phyloP scores from a whole-genome alignment of 2,329 filamentous ascomycete genomes.

The Arthrinium puccinioides region DNA sequence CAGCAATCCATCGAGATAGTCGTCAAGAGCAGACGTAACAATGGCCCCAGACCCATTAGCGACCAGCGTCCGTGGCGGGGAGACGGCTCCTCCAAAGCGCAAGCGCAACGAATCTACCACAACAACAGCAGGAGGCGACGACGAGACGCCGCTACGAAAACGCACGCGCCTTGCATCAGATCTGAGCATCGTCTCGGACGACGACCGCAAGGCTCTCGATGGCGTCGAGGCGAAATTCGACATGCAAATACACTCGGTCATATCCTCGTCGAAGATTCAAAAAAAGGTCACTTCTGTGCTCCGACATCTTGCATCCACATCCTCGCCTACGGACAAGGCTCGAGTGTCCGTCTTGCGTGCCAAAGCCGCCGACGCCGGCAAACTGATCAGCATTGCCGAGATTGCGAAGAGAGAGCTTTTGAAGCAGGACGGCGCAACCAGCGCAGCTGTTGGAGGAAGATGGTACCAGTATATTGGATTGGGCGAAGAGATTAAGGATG shows the following conservation, averaged over 20 bases:
- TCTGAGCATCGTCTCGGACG: constrained; percentile 20
- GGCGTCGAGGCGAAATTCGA: constrained; percentile 38
- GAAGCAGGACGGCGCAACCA: constrained; percentile 14
- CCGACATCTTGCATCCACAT: constrained; percentile 32
- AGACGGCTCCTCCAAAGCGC: background rate
- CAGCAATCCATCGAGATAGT: no score
- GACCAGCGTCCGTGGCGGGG: background rate
- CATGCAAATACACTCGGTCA: constrained; percentile 44
- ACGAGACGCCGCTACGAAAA: constrained; percentile 11
- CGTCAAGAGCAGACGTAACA: no score
- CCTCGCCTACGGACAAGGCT: constrained; percentile 17
- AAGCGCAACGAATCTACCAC: constrained; percentile 9
- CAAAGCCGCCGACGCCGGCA: constrained; percentile 45
- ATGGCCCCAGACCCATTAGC: background rate
- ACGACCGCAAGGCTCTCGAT: constrained; percentile 35
- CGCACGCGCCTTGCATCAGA: constrained; percentile 14
- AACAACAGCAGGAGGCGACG: constrained; percentile 9
- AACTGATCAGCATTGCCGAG: constrained; percentile 62
- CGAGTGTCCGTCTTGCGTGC: constrained; percentile 39
- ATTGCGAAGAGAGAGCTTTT: constrained; percentile 52
- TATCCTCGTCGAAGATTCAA: constrained; percentile 53
- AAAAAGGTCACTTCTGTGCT: constrained; percentile 41
- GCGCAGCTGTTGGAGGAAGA: constrained; percentile 25
- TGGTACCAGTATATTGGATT: constrained; percentile 54
- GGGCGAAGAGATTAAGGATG: constrained; percentile 34